Percentiles rank a stretch among this genome's conserved stretches.
Evolutionary conservation across 176 grass and related monocot species (phyloP).

Genomic region (maize (Zea mays)): Zm-B73-REFERENCE-NAM-5.0 NC_050096.1:15943501-15944000

Average conservation of each 20-base stretch:
- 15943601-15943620: too few species aligned
- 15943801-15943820: conserved; percentile 12
- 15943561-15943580: too few species aligned
- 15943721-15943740: background rate
- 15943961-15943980: conserved; percentile 28
- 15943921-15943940: conserved; percentile 19
- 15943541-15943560: too few species aligned
- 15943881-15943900: conserved; percentile 29
- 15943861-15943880: background rate
- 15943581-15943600: too few species aligned
- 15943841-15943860: background rate
- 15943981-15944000: background rate
- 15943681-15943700: background rate
- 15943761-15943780: background rate
- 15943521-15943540: too few species aligned
- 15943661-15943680: too few species aligned
- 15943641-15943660: too few species aligned
- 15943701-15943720: background rate
- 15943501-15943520: too few species aligned
- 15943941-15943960: conserved; percentile 10
- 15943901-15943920: conserved; percentile 4
- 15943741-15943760: background rate
- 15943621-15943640: too few species aligned
- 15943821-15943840: background rate
- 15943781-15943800: background rate